These are phyloP conservation scores for Murraya koenigii DNA, from an alignment of 345 rosid genomes.

Conservation along the genomic window DNA sequence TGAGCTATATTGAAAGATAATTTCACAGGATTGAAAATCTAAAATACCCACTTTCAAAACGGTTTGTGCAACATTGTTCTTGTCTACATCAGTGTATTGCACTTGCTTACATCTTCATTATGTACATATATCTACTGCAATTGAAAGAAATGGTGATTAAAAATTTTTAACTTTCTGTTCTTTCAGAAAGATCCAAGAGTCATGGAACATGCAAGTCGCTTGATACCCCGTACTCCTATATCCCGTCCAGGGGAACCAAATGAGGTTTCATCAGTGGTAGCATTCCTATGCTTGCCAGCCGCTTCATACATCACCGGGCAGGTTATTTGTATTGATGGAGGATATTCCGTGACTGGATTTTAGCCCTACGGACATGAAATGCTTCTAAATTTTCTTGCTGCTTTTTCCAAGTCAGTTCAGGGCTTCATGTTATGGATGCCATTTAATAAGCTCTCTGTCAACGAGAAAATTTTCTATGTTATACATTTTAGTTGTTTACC, in stretches of 20 bases:
- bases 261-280: slow-evolving; percentile 40
- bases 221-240: slow-evolving; percentile 25
- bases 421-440: neutral
- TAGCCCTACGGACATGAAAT: neutral
- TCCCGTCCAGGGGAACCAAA: slow-evolving; percentile 36
- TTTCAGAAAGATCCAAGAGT: neutral
- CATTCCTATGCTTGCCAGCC: slow-evolving; percentile 32
- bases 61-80: neutral
- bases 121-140: no score
- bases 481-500: no score
- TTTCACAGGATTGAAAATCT: neutral
- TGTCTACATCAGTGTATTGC: neutral
- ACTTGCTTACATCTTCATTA: neutral
- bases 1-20: neutral
- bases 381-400: neutral
- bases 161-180: neutral
- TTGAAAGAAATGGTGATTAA: neutral
- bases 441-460: neutral
- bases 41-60: neutral
- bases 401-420: neutral
- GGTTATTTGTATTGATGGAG: slow-evolving; percentile 34
- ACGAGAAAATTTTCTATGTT: neutral
- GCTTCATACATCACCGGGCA: slow-evolving; percentile 55
- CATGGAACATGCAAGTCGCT: neutral
- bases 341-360: neutral